phyloP scores from a whole-genome alignment of 2,329 filamentous ascomycete species.

The Calonectria honghensis region DNA sequence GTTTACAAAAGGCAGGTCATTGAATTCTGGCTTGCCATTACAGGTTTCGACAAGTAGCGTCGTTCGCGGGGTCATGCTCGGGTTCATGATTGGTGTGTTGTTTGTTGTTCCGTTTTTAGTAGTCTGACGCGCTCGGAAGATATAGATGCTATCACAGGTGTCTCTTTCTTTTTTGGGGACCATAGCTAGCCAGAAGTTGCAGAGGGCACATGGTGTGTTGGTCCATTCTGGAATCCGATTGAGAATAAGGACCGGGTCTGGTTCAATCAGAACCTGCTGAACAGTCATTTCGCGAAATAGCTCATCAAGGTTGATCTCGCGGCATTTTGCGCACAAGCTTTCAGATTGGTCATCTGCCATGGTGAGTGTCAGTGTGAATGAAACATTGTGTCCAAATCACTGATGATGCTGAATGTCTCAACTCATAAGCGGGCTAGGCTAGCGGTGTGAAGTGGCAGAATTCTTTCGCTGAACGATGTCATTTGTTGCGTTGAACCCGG shows the following conservation, averaged over 20 bases:
- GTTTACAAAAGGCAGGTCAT: conserved; percentile 34
- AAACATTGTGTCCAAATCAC: background rate
- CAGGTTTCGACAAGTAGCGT: background rate
- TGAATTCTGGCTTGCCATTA: background rate
- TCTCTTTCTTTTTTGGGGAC: conserved; percentile 14
- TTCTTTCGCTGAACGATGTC: background rate
- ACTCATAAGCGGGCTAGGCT: background rate
- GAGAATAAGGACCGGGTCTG: conserved; percentile 8
- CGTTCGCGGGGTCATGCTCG: conserved; percentile 19
- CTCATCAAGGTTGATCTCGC: background rate
- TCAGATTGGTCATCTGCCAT: background rate
- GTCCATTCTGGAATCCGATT: conserved; percentile 17
- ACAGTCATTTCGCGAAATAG: background rate
- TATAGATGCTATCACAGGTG: background rate
- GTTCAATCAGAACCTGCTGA: background rate
- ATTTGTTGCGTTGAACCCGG: too few species aligned
- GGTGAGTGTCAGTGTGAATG: background rate
- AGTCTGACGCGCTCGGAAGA: background rate
- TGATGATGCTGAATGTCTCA: background rate
- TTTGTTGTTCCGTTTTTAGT: conserved; percentile 13
- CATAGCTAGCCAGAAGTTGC: conserved; percentile 24
- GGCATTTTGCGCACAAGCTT: background rate
- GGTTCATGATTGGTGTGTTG: background rate
- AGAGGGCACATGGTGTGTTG: conserved; percentile 16
- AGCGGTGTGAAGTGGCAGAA: conserved; percentile 9